Evolutionary conservation across 805 yeast species (phyloP), one percentile per base, ranked within the genome.

Genomic region (Cyberlindnera subsufficiens): DNA sequence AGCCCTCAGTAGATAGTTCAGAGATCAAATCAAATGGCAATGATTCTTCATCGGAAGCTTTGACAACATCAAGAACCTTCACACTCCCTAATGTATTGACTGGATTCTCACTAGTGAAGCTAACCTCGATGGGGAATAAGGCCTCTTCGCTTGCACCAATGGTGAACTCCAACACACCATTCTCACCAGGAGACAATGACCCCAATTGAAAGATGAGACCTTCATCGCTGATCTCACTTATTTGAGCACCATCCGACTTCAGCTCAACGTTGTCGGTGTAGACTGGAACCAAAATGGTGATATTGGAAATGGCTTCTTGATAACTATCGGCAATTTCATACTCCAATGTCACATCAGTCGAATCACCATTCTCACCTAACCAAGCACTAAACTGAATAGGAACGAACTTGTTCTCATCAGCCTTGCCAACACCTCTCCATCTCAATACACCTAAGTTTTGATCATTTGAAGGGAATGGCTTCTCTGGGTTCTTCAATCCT

Each of bases 401-500:
- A 30, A 75, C 67, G 34, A 64, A 56, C 16, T 56, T 44, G 43
- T 73, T 71, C 37, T 78, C 80, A 46, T 80, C 87, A 25, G 68
- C 71, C 49, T 77, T 74, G 30, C 84, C 86, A 35, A 71, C 73
- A 36, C 82, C 81, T 63, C 88, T 82, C 98, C 96, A 91, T 72
- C 96, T 83, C 56, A 93, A 76, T 27, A 91, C 95, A 50, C 96
- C 95, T 52, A 91, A 74, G 39, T 87, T 79, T 60, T 87, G 91
- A 61, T 89, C 96, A 63, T 90, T 88, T 9, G 89, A 73, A 32
- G 98, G 98, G 77, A 93, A 90, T 30, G 89, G 77, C 59, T 87
- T 86, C 37, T 74, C 59, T 42, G 78, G 69, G 61, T 90, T 95
- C 60, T 86, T 86, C 58, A 90, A 75, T 0, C 84, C 84, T 56